A percentile compares a stretch with the other conserved stretches of the same genome.
Evolutionary conservation across 768 basidiomycete species (phyloP).

Genomic region (Gymnopilus dilepis): DNA sequence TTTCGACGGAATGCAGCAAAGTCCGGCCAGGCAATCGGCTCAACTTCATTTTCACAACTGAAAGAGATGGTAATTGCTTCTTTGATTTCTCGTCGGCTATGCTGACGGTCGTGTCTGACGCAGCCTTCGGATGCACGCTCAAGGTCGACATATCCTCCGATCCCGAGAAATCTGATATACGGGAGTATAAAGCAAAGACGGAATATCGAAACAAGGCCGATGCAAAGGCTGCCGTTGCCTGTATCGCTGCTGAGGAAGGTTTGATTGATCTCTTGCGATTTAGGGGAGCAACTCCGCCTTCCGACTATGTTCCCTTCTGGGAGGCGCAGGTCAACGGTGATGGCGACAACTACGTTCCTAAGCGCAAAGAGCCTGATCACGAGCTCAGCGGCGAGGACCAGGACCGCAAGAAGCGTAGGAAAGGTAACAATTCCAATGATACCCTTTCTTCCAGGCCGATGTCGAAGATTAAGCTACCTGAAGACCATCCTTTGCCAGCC

Average conservation of each 20-base stretch:
- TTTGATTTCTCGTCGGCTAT: background rate
- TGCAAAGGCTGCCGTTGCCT: slow-evolving; percentile 62
- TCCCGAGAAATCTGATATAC: slow-evolving; percentile 38
- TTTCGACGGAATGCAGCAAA: slow-evolving; percentile 52
- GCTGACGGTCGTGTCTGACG: slow-evolving; percentile 6
- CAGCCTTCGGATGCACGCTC: slow-evolving; percentile 63
- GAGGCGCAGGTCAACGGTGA: slow-evolving; percentile 30
- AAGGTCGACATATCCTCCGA: slow-evolving; percentile 43
- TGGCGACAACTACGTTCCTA: slow-evolving; percentile 33
- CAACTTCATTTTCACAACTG: slow-evolving; percentile 45
- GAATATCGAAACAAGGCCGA: slow-evolving; percentile 65
- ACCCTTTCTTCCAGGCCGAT: background rate
- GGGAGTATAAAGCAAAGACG: slow-evolving; percentile 48
- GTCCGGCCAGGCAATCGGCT: slow-evolving; percentile 43
- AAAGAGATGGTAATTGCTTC: slow-evolving; percentile 55
- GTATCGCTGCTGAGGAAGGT: slow-evolving; percentile 58
- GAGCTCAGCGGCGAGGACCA: slow-evolving; percentile 33
- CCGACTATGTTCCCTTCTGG: slow-evolving; percentile 47
- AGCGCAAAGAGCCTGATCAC: slow-evolving; percentile 42
- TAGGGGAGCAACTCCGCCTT: slow-evolving; percentile 49
- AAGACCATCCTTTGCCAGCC: slow-evolving; percentile 8
- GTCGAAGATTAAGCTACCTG: slow-evolving; percentile 14
- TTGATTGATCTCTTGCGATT: slow-evolving; percentile 66
- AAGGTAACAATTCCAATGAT: slow-evolving; percentile 25
- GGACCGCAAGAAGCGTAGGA: slow-evolving; percentile 34